phyloP scores from a whole-genome alignment of 2,329 filamentous ascomycete genomes.

The Trichoderma sp. region DNA sequence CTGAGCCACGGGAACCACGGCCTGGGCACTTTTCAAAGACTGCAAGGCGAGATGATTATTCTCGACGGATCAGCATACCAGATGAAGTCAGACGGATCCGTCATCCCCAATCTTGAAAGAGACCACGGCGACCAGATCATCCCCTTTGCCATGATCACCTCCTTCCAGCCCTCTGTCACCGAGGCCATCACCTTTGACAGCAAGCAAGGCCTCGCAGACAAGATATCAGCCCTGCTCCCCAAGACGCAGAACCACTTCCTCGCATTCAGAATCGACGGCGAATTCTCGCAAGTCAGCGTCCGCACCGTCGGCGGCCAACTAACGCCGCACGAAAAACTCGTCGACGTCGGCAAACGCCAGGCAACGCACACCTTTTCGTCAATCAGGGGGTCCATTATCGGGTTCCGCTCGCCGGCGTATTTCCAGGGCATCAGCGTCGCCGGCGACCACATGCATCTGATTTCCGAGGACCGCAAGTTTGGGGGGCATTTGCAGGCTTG shows the following conservation, averaged over 20 bases:
- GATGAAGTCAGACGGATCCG: neutral
- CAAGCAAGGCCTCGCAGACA: neutral
- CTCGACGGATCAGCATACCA: neutral
- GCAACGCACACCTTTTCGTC: neutral
- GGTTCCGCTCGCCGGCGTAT: neutral
- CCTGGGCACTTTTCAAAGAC: neutral
- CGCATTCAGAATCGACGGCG: neutral
- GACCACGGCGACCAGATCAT: neutral
- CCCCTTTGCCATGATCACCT: neutral
- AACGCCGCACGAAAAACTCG: neutral
- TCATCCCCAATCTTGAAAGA: neutral
- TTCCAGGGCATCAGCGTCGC: neutral
- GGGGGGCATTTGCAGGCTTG: neutral
- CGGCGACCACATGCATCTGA: neutral
- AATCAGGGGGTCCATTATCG: neutral
- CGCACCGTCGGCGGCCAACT: neutral
- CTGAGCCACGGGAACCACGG: neutral
- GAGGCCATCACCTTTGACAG: neutral
- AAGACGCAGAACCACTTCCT: neutral
- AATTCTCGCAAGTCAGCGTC: neutral
- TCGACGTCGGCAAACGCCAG: neutral
- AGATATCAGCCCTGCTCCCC: neutral
- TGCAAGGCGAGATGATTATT: neutral
- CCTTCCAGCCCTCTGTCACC: neutral
- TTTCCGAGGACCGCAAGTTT: neutral